Percentiles rank a stretch among this genome's conserved stretches.
Conservation (phyloP, 208 protist species). For the Crithidia thermophila region DNA sequence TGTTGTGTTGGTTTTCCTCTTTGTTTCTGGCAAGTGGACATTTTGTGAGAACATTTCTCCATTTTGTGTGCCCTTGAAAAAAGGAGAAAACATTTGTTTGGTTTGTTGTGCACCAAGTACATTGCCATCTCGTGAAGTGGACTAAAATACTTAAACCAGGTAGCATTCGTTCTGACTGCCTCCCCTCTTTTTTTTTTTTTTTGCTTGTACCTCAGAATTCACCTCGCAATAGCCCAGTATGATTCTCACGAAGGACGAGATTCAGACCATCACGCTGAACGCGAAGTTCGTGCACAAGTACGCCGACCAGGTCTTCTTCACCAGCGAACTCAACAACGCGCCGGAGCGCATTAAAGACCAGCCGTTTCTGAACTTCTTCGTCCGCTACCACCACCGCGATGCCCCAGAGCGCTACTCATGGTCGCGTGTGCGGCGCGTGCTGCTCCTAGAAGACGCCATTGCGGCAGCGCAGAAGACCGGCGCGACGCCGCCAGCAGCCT, state of each 20-base stretch:
- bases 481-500: neutral
- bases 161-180: too few species aligned
- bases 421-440: constrained; percentile 51
- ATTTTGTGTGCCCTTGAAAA: too few species aligned
- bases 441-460: constrained; percentile 32
- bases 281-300: constrained; percentile 71
- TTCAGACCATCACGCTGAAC: constrained; percentile 60
- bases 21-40: too few species aligned
- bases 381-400: constrained; percentile 63
- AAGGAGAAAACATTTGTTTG: too few species aligned
- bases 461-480: neutral
- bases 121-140: too few species aligned
- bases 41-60: too few species aligned
- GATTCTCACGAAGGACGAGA: constrained; percentile 43
- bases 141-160: too few species aligned
- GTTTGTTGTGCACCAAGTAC: too few species aligned
- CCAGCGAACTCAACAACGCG: constrained; percentile 46
- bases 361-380: constrained; percentile 64
- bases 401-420: constrained; percentile 52
- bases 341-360: constrained; percentile 30
- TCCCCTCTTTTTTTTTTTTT: neutral
- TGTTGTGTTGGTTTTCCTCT: too few species aligned
- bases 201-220: too few species aligned
- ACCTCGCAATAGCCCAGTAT: too few species aligned
- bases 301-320: constrained; percentile 62